Percentiles rank a stretch among this genome's conserved stretches.
phyloP scores from a whole-genome alignment of 257 asterid species.

The Linderniella brevidens region DNA sequence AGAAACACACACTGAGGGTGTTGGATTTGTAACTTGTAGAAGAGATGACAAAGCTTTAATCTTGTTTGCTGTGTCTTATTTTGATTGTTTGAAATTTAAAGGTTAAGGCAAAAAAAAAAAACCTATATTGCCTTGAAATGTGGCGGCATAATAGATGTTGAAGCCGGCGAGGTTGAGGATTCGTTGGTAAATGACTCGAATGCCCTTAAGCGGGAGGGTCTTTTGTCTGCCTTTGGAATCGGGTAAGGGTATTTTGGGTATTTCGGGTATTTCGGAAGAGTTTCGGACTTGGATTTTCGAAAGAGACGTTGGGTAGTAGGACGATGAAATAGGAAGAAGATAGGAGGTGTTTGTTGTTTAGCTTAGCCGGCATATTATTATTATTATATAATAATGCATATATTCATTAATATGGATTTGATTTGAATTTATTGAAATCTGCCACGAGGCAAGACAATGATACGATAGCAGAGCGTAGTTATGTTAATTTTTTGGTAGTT shows the following conservation, averaged over 20 bases:
- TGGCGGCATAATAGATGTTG: constrained; percentile 55
- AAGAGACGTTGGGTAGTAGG: too few relatives aligned
- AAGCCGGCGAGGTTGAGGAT: constrained; percentile 41
- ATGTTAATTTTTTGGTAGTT: too few relatives aligned
- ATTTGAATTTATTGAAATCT: constrained; percentile 12
- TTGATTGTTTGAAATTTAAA: constrained; percentile 18
- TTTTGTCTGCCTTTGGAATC: neutral
- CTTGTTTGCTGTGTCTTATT: constrained; percentile 10
- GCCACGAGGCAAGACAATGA: constrained; percentile 16
- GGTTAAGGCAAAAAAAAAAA: constrained; percentile 26
- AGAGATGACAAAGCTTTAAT: neutral
- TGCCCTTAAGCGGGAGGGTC: constrained; percentile 10
- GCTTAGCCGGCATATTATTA: too few relatives aligned
- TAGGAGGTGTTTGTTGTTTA: neutral
- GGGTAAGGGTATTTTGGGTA: constrained; percentile 13
- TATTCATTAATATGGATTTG: constrained; percentile 3
- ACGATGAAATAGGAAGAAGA: too few relatives aligned
- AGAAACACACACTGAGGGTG: constrained; percentile 3
- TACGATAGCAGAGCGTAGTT: too few relatives aligned
- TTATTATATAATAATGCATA: neutral
- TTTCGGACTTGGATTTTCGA: constrained; percentile 8
- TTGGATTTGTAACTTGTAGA: too few relatives aligned
- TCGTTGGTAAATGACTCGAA: constrained; percentile 17
- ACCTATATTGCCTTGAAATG: constrained; percentile 19
- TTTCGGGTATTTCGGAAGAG: constrained; percentile 8